Evolutionary conservation across 176 grass and related monocot species (phyloP).

Genomic region (Aegilops sharonensis): DNA sequence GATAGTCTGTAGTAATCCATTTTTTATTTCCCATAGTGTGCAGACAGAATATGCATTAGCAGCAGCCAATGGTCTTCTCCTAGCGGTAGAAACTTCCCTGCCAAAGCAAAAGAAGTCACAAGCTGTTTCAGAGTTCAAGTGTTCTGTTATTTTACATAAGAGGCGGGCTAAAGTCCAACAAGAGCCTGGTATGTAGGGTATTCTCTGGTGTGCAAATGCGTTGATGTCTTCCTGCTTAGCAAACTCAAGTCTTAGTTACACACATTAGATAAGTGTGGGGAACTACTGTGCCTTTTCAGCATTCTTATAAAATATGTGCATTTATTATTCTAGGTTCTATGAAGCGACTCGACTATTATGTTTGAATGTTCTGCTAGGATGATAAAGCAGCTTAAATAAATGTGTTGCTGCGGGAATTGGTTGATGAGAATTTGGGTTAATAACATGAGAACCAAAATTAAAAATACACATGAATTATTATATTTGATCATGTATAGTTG

Average conservation of each 20-base stretch:
- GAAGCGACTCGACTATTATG: background rate
- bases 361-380: conserved; percentile 1
- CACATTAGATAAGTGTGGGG: background rate
- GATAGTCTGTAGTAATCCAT: conserved; percentile 9
- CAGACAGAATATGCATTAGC: conserved; percentile 66
- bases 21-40: conserved; percentile 52
- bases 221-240: background rate
- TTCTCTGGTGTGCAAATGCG: conserved; percentile 1
- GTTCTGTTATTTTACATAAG: conserved; percentile 62
- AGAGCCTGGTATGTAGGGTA: conserved; percentile 35
- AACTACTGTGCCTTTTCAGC: background rate
- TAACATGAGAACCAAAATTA: no score
- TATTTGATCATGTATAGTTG: no score
- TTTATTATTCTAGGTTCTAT: background rate
- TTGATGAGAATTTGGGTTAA: no score
- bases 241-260: background rate
- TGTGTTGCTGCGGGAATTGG: no score
- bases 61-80: conserved; percentile 58
- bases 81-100: conserved; percentile 59
- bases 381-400: background rate
- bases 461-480: no score
- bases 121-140: conserved; percentile 81
- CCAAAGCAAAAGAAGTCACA: conserved; percentile 84
- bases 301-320: no score
- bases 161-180: conserved; percentile 57